Conservation (phyloP, 306 rosid species). For the Citrullus mucosospermus region DNA sequence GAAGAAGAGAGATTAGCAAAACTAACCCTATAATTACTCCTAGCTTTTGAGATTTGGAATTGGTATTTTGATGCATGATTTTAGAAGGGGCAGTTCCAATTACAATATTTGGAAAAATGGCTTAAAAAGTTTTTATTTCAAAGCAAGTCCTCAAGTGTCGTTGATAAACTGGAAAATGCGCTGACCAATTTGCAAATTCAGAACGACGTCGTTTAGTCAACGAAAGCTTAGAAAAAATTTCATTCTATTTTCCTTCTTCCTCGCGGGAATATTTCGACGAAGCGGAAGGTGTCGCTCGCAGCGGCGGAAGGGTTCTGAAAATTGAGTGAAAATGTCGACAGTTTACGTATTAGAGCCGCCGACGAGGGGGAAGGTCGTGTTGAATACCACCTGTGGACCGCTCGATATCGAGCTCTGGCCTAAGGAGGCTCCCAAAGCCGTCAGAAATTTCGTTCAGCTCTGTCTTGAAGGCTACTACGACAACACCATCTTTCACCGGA, state of each 20-base stretch:
- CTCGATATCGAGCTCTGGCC: constrained; percentile 94
- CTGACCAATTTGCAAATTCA: neutral
- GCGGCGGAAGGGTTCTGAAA: neutral
- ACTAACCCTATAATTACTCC: too few species aligned
- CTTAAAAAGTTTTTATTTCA: too few species aligned
- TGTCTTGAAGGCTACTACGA: constrained; percentile 83
- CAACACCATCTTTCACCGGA: constrained; percentile 75
- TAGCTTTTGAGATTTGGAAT: too few species aligned
- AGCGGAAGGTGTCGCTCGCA: neutral
- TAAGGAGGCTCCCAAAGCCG: constrained; percentile 92
- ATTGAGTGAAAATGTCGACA: constrained; percentile 47
- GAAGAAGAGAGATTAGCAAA: too few species aligned
- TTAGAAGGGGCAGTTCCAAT: too few species aligned
- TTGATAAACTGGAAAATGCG: neutral
- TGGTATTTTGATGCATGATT: too few species aligned
- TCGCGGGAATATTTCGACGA: neutral
- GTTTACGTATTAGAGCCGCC: constrained; percentile 91
- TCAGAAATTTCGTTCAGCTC: constrained; percentile 88
- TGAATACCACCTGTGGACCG: constrained; percentile 77
- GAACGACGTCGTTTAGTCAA: neutral
- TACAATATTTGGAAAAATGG: too few species aligned
- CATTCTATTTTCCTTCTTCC: neutral
- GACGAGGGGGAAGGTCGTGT: constrained; percentile 82
- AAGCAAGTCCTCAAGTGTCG: too few species aligned
- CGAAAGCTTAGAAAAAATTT: neutral